Evolutionary conservation across 148 eudicot genomes (phyloP).

Genomic region (Chenopodium berlandieri): DNA sequence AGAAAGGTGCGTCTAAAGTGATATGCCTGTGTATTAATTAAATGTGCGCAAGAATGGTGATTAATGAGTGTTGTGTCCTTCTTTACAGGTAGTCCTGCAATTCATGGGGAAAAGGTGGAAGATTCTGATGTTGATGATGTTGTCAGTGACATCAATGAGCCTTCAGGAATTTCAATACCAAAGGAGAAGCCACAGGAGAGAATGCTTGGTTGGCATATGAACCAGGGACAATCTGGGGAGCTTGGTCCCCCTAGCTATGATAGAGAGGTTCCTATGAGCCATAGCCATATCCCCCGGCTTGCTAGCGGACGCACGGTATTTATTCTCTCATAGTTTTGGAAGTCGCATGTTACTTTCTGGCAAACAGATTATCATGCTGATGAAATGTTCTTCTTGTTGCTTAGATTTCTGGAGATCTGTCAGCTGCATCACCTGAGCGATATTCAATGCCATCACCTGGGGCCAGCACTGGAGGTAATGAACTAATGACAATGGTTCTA

Average conservation of each 20-base stretch:
- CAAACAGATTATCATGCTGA: neutral
- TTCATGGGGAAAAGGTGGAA: slow-evolving; percentile 40
- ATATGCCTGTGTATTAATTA: neutral
- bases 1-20: slow-evolving; percentile 42
- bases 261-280: slow-evolving; percentile 34
- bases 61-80: slow-evolving; percentile 9
- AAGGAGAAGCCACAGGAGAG: slow-evolving; percentile 34
- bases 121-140: slow-evolving; percentile 44
- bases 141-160: slow-evolving; percentile 32
- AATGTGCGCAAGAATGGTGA: neutral
- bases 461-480: slow-evolving; percentile 35
- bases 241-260: slow-evolving; percentile 40
- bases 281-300: slow-evolving; percentile 40
- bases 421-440: slow-evolving; percentile 45
- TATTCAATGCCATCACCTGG: slow-evolving; percentile 42
- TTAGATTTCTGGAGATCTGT: slow-evolving; percentile 44
- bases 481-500: neutral
- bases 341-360: neutral
- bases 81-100: slow-evolving; percentile 39
- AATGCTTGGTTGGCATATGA: slow-evolving; percentile 43
- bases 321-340: neutral
- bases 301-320: slow-evolving; percentile 38
- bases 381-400: neutral
- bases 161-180: slow-evolving; percentile 19
- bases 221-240: slow-evolving; percentile 35